Conservation (phyloP, 495 filamentous ascomycete genomes). For the Sordaria brevicollis region DNA sequence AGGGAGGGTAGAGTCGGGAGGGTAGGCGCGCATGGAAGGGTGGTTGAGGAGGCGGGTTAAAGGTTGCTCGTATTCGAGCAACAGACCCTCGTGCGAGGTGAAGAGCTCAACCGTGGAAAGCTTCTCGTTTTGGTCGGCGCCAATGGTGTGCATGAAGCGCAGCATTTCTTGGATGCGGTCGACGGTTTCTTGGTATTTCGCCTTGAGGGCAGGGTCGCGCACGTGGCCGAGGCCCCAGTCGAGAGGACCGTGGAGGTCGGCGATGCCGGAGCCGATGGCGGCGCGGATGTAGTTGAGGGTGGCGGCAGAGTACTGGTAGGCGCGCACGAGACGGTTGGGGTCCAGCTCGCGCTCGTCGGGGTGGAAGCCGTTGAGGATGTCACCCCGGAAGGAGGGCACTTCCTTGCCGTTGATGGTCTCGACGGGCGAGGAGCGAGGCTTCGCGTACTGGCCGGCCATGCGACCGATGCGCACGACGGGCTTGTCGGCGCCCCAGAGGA, state of each 20-base stretch:
- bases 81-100: slow-evolving; percentile 89
- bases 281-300: slow-evolving; percentile 88
- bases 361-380: slow-evolving; percentile 87
- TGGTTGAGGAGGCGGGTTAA: slow-evolving; percentile 67
- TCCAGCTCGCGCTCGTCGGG: slow-evolving; percentile 63
- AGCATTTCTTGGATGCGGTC: slow-evolving; percentile 80
- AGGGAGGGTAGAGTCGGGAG: slow-evolving; percentile 9
- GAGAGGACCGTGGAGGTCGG: slow-evolving; percentile 84
- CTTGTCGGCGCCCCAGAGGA: slow-evolving; percentile 84
- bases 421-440: slow-evolving; percentile 81
- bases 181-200: slow-evolving; percentile 75
- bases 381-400: slow-evolving; percentile 84
- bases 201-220: slow-evolving; percentile 66
- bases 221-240: slow-evolving; percentile 97
- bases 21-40: slow-evolving; percentile 28
- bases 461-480: slow-evolving; percentile 89
- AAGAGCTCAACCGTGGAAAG: slow-evolving; percentile 91
- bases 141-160: slow-evolving; percentile 90
- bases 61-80: slow-evolving; percentile 88
- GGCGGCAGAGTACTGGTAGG: slow-evolving; percentile 90
- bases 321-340: slow-evolving; percentile 71
- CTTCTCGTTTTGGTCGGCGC: slow-evolving; percentile 73
- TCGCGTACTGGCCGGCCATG: slow-evolving; percentile 96
- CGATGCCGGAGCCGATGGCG: slow-evolving; percentile 76
- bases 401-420: slow-evolving; percentile 71